Conservation (phyloP, 2,329 filamentous ascomycete genomes). For the Phoma sp. region DNA sequence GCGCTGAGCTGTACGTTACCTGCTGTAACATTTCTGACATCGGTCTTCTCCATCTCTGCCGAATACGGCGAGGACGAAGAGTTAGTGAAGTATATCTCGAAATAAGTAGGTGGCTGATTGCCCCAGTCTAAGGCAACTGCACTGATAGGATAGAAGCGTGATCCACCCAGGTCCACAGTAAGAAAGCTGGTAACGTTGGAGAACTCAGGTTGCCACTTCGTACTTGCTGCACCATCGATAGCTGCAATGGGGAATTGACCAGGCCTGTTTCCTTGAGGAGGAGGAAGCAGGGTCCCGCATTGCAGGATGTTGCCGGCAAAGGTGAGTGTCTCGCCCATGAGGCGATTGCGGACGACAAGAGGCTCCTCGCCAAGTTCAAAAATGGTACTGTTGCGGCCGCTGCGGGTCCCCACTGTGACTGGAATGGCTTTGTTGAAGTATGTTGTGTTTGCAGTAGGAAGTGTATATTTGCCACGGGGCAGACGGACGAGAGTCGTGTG, state of each 20-base stretch:
- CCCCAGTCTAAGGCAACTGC: slow-evolving; percentile 69
- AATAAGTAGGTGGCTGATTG: slow-evolving; percentile 61
- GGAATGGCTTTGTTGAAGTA: slow-evolving; percentile 65
- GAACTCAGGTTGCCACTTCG: slow-evolving; percentile 69
- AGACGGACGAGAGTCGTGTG: slow-evolving; percentile 69
- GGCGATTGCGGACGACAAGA: slow-evolving; percentile 66
- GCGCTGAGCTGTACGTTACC: slow-evolving; percentile 50
- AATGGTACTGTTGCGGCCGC: slow-evolving; percentile 39
- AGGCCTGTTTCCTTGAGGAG: slow-evolving; percentile 55
- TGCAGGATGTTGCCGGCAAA: slow-evolving; percentile 69
- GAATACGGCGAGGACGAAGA: slow-evolving; percentile 42
- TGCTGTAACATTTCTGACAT: slow-evolving; percentile 25
- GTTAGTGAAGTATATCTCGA: slow-evolving; percentile 64
- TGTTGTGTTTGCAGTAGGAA: slow-evolving; percentile 61
- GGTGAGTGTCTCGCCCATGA: slow-evolving; percentile 62
- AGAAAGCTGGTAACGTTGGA: slow-evolving; percentile 62
- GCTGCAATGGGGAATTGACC: slow-evolving; percentile 75
- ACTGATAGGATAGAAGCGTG: slow-evolving; percentile 52
- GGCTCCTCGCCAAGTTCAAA: slow-evolving; percentile 59
- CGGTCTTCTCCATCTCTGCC: not conserved
- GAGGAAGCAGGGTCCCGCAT: slow-evolving; percentile 61
- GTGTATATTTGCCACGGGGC: slow-evolving; percentile 46
- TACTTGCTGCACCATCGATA: slow-evolving; percentile 70
- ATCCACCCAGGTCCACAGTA: slow-evolving; percentile 59
- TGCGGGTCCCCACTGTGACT: slow-evolving; percentile 60